Conservation (phyloP, 176 grass and related monocot genomes). For the Otatea glauca region DNA sequence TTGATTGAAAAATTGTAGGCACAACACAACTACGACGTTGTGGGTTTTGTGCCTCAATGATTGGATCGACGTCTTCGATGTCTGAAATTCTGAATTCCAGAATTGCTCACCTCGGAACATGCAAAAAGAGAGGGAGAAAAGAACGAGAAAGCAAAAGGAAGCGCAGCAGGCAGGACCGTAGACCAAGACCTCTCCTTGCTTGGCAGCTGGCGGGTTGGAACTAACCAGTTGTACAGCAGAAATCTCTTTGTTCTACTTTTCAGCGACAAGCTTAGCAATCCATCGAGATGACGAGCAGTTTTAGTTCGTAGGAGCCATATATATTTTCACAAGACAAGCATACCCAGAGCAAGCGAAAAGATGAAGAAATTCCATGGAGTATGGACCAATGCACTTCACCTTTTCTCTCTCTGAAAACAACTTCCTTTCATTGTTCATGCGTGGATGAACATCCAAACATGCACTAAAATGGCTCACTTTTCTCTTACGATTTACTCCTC, state of each 20-base stretch:
- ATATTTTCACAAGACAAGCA: no score
- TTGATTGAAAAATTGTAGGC: not conserved
- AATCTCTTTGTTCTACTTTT: not conserved
- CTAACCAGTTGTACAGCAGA: not conserved
- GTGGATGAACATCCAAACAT: not conserved
- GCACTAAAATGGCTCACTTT: not conserved
- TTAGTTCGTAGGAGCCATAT: not conserved
- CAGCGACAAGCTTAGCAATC: not conserved
- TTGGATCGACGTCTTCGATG: conserved; percentile 16
- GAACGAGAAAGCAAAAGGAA: conserved; percentile 34
- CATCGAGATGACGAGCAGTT: not conserved
- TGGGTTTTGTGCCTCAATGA: not conserved
- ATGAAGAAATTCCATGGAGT: not conserved
- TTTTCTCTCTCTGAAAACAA: not conserved
- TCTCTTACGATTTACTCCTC: not conserved
- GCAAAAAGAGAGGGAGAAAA: conserved; percentile 12
- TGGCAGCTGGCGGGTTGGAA: no score
- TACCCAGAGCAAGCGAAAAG: no score
- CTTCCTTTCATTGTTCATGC: not conserved
- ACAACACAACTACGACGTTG: not conserved
- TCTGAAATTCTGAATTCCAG: not conserved
- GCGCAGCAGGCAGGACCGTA: conserved; percentile 27
- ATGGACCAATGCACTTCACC: not conserved
- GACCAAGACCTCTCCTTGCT: not conserved
- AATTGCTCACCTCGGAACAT: conserved; percentile 3